Evolutionary conservation across 495 filamentous ascomycete genomes (phyloP), one percentile per base, ranked within the genome.

Genomic region (Penicillium simplicissimum): DNA sequence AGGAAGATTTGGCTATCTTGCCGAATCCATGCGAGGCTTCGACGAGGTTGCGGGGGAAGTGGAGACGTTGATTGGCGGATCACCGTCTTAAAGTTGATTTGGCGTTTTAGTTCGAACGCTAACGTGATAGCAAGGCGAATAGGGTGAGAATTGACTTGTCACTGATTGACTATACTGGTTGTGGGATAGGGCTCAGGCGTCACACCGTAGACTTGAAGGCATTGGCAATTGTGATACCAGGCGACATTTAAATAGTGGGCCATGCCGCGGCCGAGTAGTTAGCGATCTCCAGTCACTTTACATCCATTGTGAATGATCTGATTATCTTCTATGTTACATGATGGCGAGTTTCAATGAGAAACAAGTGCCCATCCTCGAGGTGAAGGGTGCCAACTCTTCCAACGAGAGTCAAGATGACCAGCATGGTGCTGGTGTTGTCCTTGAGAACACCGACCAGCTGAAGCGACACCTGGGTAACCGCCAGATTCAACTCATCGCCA

Each of bases 401-500:
- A 15, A 10, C 40, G 45, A 57, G 4, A 45, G 15, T 31, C 35
- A 52, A 2, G 51, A 57, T 25, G 42, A 43, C 5, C 9, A 57
- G 23, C 28, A 35, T 15, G 34, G 35, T 7, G 34, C 31, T 19
- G 45, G 25, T 2, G 55, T 54, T 15, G 54, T 62, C 47, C 25
- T 62, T 48, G 59, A 62, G 25, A 62, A 62, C 45, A 62, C n/a
- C 37, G 59, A 62, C 11, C 42, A 62, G 47, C 36, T 62, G 21
- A 57, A 57, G 7, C 53, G 59, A 14, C 59, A 52, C 17, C 21
- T 62, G 23, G 59, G 59, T 25, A 62, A 62, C 35, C 59, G 59
- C 7, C 59, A 65, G 51, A 55, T 65, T 7, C 72, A 75, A 42
- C 52, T 75, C 2, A 68, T 75, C 23, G 73, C 73, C 38, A 66